Base-by-base conservation (phyloP, 495 filamentous ascomycete species). In the Elaphomyces granulatus region DNA sequence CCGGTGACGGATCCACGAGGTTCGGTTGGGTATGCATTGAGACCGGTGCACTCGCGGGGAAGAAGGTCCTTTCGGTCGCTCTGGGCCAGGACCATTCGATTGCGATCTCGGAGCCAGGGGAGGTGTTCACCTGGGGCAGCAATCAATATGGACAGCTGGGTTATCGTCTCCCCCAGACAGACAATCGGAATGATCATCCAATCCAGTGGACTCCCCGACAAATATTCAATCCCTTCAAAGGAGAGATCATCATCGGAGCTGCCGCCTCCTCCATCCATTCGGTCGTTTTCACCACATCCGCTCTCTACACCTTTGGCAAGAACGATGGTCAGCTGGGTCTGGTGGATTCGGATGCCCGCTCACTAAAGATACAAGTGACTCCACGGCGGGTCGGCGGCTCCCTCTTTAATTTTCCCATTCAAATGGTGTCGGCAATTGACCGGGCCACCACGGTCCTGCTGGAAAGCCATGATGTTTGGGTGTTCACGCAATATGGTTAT, bases 311-410 rank as follows among this genome's bases (percentile, higher is more conserved):
- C 3, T 98, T 92, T 67, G 90, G 90, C 15, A 94, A 90, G 57
- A 98, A 96, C 47, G 76, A 92, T 46, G 90, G 90, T 16, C 90
- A 98, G 48, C 72, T 98, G 34, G 92, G 90, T 3, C 65, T 98
- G 32, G 81, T 95, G 51, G 92, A 94, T 53, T 87, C 90, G 9
- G 88, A 96, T 58, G 86, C 92, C 30, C 77, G 84, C 15, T 93
- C 87, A 0, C 74, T 94, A 12, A 82, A 87, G 42, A 62, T 75
- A 14, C 90, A 98, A 54, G 68, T 68, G 9, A 80, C 71, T 1
- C 92, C 90, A 9, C 73, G 88, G 31, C 87, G 80, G 45, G 87
- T 96, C 20, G 83, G 85, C 0, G 85, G 83, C 0, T 87, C 85
- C 2, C 67, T 94, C 0, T 87, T 95, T 49, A 79, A 77, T 10